Evolutionary conservation across 352 stramenopile species (phyloP), one percentile per base, ranked within the genome.

Genomic region (Thraustochytrium striatum): DNA sequence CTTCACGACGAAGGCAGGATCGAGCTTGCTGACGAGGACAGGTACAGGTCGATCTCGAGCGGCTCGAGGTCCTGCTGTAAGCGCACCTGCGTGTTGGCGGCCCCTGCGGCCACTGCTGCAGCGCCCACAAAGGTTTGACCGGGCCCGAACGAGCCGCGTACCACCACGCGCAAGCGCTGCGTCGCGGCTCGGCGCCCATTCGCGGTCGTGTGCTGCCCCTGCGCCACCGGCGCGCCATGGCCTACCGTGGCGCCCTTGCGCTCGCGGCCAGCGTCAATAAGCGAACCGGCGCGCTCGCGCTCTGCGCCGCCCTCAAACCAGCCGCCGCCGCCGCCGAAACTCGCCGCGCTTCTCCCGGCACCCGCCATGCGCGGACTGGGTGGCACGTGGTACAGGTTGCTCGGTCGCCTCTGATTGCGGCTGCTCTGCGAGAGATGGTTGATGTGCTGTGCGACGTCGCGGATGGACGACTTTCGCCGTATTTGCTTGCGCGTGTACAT

Each of bases 381-480:
- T 36, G 43, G 65, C 7, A 75, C 19, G 13, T 35, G n/a, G 36
- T 75, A 75, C 41, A 75, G 36, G 9, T 39, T 75, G 47, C 65
- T 75, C 25, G 21, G 21, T 3, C 65, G 65, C 16, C 65, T 21
- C 25, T 58, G 58, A 21, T 58, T 35, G 30, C 39, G 58, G 5
- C 30, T 41, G 8, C 5, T 50, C 21, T 75, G 65, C 19, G 65
- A 75, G 16, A 75, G 28, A 21, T 61, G 41, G 30, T 75, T 58
- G 35, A 75, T 75, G 16, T 75, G 65, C 35, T 75, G 65, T 5
- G 65, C 65, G n/a, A 75, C 52, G 21, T 55, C 41, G 3, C 65
- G 65, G 30, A 75, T 75, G 3, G 65, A 75, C 1, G 65, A 75
- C 25, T 75, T 75, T 25, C 65, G 65, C 0, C 65, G 19, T n/a